phyloP scores from a whole-genome alignment of 257 asterid genomes.

The Perilla frutescens region DNA sequence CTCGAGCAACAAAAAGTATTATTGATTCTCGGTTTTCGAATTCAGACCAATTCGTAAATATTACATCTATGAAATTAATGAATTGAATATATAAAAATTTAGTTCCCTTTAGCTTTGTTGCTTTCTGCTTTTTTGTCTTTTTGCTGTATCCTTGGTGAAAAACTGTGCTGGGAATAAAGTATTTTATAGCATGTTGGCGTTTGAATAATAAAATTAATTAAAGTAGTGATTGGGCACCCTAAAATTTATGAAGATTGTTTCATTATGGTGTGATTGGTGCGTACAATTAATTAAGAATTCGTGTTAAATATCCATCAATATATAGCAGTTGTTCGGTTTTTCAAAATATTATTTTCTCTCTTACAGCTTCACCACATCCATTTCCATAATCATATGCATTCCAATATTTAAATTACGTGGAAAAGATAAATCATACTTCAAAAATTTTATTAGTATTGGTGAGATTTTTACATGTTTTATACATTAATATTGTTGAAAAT shows the following conservation, averaged over 20 bases:
- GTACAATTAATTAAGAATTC: not conserved
- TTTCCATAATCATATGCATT: too few species aligned
- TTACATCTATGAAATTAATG: not conserved
- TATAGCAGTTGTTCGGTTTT: too few species aligned
- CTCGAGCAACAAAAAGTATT: slow-evolving; percentile 72
- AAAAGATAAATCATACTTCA: too few species aligned
- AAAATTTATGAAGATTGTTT: slow-evolving; percentile 30
- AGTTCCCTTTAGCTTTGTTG: slow-evolving; percentile 20
- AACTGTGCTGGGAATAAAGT: slow-evolving; percentile 28
- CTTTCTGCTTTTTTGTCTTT: slow-evolving; percentile 41
- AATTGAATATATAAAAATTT: slow-evolving; percentile 3
- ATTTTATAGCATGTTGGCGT: not conserved
- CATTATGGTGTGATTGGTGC: slow-evolving; percentile 20
- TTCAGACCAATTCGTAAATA: not conserved
- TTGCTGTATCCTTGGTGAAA: slow-evolving; percentile 14
- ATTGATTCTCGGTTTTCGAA: not conserved
- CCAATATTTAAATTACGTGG: too few species aligned
- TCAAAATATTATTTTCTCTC: too few species aligned
- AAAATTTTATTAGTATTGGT: too few species aligned
- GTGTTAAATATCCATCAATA: not conserved
- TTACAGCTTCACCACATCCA: too few species aligned
- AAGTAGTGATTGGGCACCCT: slow-evolving; percentile 23
- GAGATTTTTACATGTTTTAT: not conserved
- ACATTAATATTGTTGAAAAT: not conserved
- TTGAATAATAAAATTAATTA: not conserved